Conservation (phyloP, 2,329 filamentous ascomycete genomes). For the Cladophialophora carrionii region DNA sequence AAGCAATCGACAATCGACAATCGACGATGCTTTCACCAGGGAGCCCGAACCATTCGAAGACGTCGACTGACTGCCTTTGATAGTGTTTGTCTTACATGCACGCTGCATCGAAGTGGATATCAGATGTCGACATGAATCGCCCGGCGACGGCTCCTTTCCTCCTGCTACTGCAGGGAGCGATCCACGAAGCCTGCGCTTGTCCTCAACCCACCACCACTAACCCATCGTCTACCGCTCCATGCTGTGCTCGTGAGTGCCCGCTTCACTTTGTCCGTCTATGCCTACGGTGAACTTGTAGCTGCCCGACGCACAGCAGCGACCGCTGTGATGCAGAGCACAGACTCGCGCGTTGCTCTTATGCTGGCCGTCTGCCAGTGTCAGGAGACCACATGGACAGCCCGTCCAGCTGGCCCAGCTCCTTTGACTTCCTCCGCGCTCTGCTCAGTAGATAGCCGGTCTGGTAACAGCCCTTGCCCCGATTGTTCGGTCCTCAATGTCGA, state of each 20-base stretch:
- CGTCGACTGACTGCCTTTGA: background rate
- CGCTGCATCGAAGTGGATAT: constrained; percentile 12
- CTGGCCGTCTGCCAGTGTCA: constrained; percentile 19
- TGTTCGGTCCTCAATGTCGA: background rate
- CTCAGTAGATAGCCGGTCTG: background rate
- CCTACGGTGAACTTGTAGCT: constrained; percentile 6
- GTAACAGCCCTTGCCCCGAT: background rate
- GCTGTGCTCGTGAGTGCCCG: constrained; percentile 13
- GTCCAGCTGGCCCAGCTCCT: background rate
- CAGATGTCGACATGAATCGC: constrained; percentile 1
- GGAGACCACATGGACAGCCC: constrained; percentile 17
- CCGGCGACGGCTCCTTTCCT: background rate
- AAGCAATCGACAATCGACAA: background rate
- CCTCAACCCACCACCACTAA: constrained; percentile 2
- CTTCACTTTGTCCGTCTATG: constrained; percentile 19
- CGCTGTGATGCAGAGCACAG: constrained; percentile 25
- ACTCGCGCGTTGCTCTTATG: constrained; percentile 24
- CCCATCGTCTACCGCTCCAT: background rate
- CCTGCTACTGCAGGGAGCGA: constrained; percentile 16
- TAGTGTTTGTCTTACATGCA: constrained; percentile 25
- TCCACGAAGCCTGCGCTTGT: background rate
- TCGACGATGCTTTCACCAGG: background rate
- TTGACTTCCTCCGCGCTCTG: background rate
- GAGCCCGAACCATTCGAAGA: background rate
- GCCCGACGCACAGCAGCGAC: constrained; percentile 1